These are phyloP conservation scores for Microthlaspi erraticum DNA, from an alignment of 345 rosid genomes.

Conservation along the genomic window DNA sequence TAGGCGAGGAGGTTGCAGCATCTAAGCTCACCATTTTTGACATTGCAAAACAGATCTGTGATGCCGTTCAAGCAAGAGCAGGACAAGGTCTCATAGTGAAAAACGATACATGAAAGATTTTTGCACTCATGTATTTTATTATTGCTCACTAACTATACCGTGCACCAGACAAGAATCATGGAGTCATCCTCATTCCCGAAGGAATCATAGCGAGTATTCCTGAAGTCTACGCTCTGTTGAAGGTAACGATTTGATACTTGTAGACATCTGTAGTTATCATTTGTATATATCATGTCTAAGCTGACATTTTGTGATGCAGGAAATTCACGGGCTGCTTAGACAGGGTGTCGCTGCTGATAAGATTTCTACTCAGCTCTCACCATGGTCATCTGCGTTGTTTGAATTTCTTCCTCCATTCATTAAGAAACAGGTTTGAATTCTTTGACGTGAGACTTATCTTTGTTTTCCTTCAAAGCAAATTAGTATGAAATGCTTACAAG, in stretches of 20 bases:
- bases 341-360: slow-evolving; percentile 72
- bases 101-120: slow-evolving; percentile 20
- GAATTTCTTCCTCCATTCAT: slow-evolving; percentile 91
- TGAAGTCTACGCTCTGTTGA: slow-evolving; percentile 89
- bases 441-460: slow-evolving; percentile 20
- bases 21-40: slow-evolving; percentile 97
- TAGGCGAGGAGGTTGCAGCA: slow-evolving; percentile 99
- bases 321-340: slow-evolving; percentile 77
- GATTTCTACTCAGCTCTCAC: slow-evolving; percentile 90
- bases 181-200: slow-evolving; percentile 96
- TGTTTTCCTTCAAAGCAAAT: slow-evolving; percentile 14
- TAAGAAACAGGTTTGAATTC: slow-evolving; percentile 72
- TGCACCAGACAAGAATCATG: slow-evolving; percentile 82
- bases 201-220: slow-evolving; percentile 98
- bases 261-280: slow-evolving; percentile 20
- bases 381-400: slow-evolving; percentile 96
- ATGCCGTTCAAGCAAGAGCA: slow-evolving; percentile 97
- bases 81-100: slow-evolving; percentile 59
- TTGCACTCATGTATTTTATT: slow-evolving; percentile 14
- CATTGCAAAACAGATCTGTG: slow-evolving; percentile 85
- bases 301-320: slow-evolving; percentile 55
- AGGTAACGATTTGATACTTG: slow-evolving; percentile 54
- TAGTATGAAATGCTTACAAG: slow-evolving; percentile 30
- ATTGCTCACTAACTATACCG: slow-evolving; percentile 34
- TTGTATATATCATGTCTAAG: slow-evolving; percentile 12